A percentile compares a stretch with the other conserved stretches of the same genome.
These are phyloP conservation scores for Pharus latifolius DNA, from an alignment of 176 grass and related monocot genomes.

Conservation along the genomic window DNA sequence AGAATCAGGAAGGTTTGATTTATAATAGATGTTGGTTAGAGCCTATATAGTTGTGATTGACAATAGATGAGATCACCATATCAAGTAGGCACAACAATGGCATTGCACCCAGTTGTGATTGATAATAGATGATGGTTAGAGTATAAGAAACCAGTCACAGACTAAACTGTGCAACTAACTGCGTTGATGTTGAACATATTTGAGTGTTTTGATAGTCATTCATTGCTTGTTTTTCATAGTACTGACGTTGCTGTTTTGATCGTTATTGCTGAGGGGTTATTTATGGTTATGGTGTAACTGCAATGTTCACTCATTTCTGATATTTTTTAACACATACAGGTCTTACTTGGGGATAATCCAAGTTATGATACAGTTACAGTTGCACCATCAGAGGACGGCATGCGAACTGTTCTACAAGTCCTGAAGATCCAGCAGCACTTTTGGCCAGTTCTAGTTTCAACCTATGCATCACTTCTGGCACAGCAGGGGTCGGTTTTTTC, in stretches of 20 bases:
- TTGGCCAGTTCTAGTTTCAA: conserved; percentile 69
- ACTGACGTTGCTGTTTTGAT: background rate
- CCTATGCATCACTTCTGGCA: conserved; percentile 42
- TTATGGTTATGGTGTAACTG: background rate
- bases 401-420: conserved; percentile 62
- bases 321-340: conserved; percentile 33
- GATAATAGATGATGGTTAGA: too few species aligned
- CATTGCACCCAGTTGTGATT: too few species aligned
- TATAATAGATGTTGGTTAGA: too few species aligned
- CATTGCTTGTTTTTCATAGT: background rate
- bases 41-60: too few species aligned
- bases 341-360: conserved; percentile 54
- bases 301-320: background rate
- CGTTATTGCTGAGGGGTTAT: background rate
- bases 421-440: conserved; percentile 55
- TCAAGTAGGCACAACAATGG: too few species aligned
- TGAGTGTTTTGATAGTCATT: background rate
- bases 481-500: conserved; percentile 40
- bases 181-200: background rate
- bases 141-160: too few species aligned
- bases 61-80: too few species aligned
- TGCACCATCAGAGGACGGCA: conserved; percentile 55
- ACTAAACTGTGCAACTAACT: background rate
- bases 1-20: too few species aligned
- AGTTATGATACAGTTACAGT: conserved; percentile 5